Conservation (phyloP, 139 green algal genomes). For the Micractinium sp. region DNA sequence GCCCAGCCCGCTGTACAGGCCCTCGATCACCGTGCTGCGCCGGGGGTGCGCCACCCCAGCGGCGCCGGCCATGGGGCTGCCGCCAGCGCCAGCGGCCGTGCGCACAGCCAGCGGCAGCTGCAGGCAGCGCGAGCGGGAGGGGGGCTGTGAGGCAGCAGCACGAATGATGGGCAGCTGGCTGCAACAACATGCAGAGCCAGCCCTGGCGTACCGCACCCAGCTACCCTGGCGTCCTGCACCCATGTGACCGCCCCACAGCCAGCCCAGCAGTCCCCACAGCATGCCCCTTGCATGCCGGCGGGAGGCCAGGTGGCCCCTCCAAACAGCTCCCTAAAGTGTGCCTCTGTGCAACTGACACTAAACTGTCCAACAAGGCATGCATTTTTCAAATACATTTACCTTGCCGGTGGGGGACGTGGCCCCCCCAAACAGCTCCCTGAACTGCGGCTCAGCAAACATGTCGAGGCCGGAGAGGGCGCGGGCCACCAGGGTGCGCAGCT, state of each 20-base stretch:
- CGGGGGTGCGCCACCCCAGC: neutral
- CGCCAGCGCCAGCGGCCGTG: too few species aligned
- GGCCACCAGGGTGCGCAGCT: slow-evolving; percentile 86
- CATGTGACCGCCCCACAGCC: too few species aligned
- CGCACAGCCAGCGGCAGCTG: too few species aligned
- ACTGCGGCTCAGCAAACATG: slow-evolving; percentile 74
- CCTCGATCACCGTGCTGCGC: slow-evolving; percentile 62
- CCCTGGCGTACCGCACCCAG: too few species aligned
- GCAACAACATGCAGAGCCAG: neutral
- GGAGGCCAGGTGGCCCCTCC: too few species aligned
- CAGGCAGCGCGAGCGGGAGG: neutral
- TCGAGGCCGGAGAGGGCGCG: slow-evolving; percentile 88
- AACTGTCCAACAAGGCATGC: neutral
- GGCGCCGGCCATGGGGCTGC: neutral
- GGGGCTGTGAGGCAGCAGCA: neutral
- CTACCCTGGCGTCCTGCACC: too few species aligned
- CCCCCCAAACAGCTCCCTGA: slow-evolving; percentile 22
- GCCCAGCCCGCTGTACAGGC: slow-evolving; percentile 73
- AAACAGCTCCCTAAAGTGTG: too few species aligned
- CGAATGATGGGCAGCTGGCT: neutral
- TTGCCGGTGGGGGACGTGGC: slow-evolving; percentile 11
- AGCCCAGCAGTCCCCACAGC: too few species aligned
- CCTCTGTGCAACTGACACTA: too few species aligned
- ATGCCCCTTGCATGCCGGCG: too few species aligned
- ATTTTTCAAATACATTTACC: neutral